Base-by-base conservation (phyloP, 2,329 filamentous ascomycete genomes). In the Hypoxylon sp. region DNA sequence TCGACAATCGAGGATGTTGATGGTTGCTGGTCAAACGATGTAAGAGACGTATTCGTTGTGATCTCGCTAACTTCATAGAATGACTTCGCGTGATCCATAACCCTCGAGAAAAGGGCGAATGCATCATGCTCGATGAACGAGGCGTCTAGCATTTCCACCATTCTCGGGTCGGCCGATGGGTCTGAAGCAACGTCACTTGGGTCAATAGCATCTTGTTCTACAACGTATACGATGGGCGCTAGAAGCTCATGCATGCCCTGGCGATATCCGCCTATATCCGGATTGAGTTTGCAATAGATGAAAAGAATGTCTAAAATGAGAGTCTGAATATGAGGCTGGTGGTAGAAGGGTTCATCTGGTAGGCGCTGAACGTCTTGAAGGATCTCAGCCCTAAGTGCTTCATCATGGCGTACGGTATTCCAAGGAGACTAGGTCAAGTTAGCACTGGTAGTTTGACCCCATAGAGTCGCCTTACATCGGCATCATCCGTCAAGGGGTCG, bases 161-260 rank as follows among this genome's bases (percentile, higher is more conserved):
- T 87, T 45, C 83, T 76, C 21, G 83, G 80, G 52, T 91, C 86
- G 2, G 80, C 77, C 36, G 78, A 73, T 10, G 75, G 73, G 2
- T 76, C 76, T 1, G 77, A 75, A 46, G 80, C 75, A 49, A 73
- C 71, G 2, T 79, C 76, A 2, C 76, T 73, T 2, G 80, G 78
- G 58, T 92, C 86, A 55, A 97, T 83, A 5, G 94, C 91, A 80
- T 99, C 96, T 73, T 90, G 86, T 72, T 94, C 89, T 5, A 98
- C 82, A 1, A 93, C 92, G 86, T 93, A 93, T 5, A 98, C 83
- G 38, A 99, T 89, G 0, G 96, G 94, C 0, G 96, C 96, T 13
- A 98, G 84, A 46, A 99, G 84, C 80, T 99, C 96, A 78, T 99
- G 96, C 95, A 99, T 99, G 10, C 96, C 96, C 81, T 99, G 96